Evolutionary conservation across 106 monocot species (phyloP).

Genomic region (Ottelia alismoides): DNA sequence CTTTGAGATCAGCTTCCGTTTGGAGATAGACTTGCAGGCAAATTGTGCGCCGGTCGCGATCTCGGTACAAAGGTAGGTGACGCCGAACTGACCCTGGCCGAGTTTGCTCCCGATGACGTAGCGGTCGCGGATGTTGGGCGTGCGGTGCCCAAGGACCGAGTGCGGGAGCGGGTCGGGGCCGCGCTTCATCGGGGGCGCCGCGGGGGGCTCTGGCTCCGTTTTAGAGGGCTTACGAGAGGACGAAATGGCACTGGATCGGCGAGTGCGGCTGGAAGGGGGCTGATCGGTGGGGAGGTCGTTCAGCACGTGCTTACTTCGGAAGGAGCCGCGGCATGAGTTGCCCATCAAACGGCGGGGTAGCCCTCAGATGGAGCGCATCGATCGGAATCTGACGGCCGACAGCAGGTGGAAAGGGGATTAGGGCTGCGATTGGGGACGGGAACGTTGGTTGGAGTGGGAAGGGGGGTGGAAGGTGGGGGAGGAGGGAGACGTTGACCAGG

Average conservation of each 20-base stretch:
- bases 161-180: conserved; percentile 8
- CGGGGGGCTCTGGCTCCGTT: neutral
- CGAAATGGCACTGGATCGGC: neutral
- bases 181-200: conserved; percentile 8
- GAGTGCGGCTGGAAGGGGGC: neutral
- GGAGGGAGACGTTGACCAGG: no score
- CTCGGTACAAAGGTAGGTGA: conserved; percentile 10
- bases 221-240: neutral
- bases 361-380: no score
- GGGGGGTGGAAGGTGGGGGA: no score
- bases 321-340: conserved; percentile 50
- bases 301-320: conserved; percentile 11
- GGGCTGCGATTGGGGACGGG: no score
- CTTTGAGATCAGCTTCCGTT: conserved; percentile 9
- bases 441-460: no score
- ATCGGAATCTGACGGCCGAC: no score
- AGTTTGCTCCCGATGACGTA: conserved; percentile 5
- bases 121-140: conserved; percentile 5
- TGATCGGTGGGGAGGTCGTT: neutral
- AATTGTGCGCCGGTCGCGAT: no score
- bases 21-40: conserved; percentile 13
- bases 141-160: conserved; percentile 6
- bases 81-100: conserved; percentile 9
- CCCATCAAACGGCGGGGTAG: no score
- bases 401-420: no score